phyloP scores from a whole-genome alignment of 2,329 filamentous ascomycete genomes.

The Microdochium paspali region DNA sequence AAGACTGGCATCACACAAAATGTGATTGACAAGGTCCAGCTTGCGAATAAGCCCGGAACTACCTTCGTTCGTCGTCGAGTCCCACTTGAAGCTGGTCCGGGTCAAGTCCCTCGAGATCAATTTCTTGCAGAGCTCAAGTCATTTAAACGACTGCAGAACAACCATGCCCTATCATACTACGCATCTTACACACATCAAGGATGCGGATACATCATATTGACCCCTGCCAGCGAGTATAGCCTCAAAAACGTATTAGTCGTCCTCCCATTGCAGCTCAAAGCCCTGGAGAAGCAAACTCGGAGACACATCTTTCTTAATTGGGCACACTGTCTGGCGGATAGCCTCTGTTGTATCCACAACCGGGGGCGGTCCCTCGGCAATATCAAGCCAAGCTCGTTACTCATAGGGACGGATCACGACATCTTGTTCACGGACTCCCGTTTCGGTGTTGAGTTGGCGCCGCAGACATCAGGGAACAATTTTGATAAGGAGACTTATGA shows the following conservation, averaged over 20 bases:
- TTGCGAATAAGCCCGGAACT: slow-evolving; percentile 50
- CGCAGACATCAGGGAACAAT: slow-evolving; percentile 10
- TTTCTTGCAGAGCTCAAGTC: slow-evolving; percentile 53
- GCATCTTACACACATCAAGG: slow-evolving; percentile 60
- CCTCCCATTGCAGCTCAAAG: slow-evolving; percentile 52
- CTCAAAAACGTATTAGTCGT: slow-evolving; percentile 59
- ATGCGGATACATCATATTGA: slow-evolving; percentile 55
- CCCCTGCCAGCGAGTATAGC: slow-evolving; percentile 56
- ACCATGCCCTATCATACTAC: slow-evolving; percentile 63
- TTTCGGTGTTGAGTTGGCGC: slow-evolving; percentile 26
- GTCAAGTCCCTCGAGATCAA: slow-evolving; percentile 37
- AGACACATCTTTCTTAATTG: slow-evolving; percentile 58
- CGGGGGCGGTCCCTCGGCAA: slow-evolving; percentile 55
- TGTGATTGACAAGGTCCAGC: slow-evolving; percentile 47
- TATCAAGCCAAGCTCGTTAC: slow-evolving; percentile 62
- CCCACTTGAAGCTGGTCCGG: slow-evolving; percentile 34
- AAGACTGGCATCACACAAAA: slow-evolving; percentile 28
- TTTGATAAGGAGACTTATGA: slow-evolving; percentile 64
- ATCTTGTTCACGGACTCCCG: slow-evolving; percentile 57
- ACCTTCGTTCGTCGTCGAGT: slow-evolving; percentile 50
- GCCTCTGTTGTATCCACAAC: slow-evolving; percentile 57
- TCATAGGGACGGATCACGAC: slow-evolving; percentile 55
- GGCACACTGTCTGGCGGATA: slow-evolving; percentile 65
- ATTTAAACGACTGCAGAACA: slow-evolving; percentile 50
- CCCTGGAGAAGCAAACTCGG: slow-evolving; percentile 49